Conservation (phyloP, 2,329 filamentous ascomycete genomes). For the Phaeosphaeria sp. region DNA sequence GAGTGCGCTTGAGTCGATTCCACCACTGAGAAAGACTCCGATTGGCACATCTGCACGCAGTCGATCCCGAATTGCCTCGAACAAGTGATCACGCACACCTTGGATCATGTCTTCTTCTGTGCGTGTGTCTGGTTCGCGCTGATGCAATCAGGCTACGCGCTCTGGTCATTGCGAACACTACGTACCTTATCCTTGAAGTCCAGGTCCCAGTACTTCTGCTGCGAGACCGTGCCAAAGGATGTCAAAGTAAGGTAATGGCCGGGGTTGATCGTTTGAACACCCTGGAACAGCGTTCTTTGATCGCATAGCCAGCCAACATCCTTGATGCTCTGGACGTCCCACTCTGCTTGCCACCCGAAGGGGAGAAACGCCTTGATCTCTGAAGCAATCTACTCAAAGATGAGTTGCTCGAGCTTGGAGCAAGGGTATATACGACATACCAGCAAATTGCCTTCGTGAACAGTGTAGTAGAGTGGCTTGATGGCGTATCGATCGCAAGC, state of each 20-base stretch:
- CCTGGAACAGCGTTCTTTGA: constrained; percentile 58
- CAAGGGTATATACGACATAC: constrained; percentile 4
- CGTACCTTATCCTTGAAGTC: constrained; percentile 60
- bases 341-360: constrained; percentile 60
- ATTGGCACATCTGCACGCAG: constrained; percentile 65
- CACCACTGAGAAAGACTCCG: constrained; percentile 64
- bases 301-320: constrained; percentile 55
- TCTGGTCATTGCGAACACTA: background rate
- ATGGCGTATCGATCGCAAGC: constrained; percentile 64
- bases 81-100: constrained; percentile 57
- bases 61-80: constrained; percentile 61
- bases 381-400: constrained; percentile 13
- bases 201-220: constrained; percentile 61
- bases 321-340: constrained; percentile 58
- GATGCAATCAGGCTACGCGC: background rate
- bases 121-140: constrained; percentile 48
- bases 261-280: constrained; percentile 49
- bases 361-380: constrained; percentile 63
- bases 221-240: constrained; percentile 46
- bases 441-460: constrained; percentile 50
- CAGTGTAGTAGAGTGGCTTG: constrained; percentile 63
- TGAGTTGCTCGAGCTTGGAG: background rate
- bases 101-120: constrained; percentile 59
- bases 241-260: constrained; percentile 31
- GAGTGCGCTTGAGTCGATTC: constrained; percentile 64